Conservation (phyloP, 2,329 filamentous ascomycete species). For the Calonectria hongkongensis region DNA sequence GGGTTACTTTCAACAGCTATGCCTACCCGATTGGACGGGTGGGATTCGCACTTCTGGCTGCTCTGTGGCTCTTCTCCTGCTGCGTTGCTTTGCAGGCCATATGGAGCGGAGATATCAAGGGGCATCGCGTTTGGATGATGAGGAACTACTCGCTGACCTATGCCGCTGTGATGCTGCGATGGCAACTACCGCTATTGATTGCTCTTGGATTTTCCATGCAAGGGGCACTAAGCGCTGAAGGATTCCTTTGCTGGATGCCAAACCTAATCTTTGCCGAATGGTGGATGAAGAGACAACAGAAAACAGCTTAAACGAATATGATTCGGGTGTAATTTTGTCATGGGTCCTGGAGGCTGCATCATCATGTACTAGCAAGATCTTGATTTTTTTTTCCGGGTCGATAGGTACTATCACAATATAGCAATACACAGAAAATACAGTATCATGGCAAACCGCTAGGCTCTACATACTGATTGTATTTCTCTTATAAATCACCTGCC, state of each 20-base stretch:
- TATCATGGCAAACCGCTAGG: neutral
- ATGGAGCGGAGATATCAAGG: neutral
- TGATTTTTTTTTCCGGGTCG: too few relatives aligned
- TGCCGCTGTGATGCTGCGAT: slow-evolving; percentile 10
- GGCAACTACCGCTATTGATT: neutral
- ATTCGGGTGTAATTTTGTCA: neutral
- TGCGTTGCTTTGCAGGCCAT: slow-evolving; percentile 5
- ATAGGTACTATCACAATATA: neutral
- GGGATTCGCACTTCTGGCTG: neutral
- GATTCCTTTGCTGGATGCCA: slow-evolving; percentile 7
- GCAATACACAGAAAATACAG: neutral
- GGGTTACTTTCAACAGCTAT: slow-evolving; percentile 12
- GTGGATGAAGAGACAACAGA: neutral
- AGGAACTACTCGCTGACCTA: slow-evolving; percentile 11
- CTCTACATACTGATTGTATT: too few relatives aligned
- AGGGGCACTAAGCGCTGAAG: neutral
- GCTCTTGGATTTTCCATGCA: neutral
- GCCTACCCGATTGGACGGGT: slow-evolving; percentile 14
- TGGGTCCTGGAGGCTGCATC: neutral
- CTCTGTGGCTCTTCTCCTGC: slow-evolving; percentile 12
- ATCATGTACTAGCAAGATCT: too few relatives aligned
- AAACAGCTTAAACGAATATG: neutral
- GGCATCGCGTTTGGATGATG: slow-evolving; percentile 3
- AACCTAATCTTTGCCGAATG: slow-evolving; percentile 9
- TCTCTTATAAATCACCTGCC: too few relatives aligned